phyloP scores from a whole-genome alignment of 768 basidiomycete genomes.

The Infundibulicybe gibba region DNA sequence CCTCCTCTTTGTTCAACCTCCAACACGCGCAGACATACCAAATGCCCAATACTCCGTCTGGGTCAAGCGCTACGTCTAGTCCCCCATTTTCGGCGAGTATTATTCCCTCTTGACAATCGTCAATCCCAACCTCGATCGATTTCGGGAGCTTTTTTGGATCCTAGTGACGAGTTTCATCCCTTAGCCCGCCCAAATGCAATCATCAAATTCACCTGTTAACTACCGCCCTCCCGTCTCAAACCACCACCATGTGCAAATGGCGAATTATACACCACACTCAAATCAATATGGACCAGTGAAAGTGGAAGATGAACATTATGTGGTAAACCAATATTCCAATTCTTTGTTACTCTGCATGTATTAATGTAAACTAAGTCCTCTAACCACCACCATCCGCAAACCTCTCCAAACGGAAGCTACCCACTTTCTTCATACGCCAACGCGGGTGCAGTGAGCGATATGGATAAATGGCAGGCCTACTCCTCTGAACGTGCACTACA shows the following conservation, averaged over 20 bases:
- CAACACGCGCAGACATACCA: constrained; percentile 53
- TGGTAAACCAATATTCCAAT: constrained; percentile 28
- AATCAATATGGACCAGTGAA: constrained; percentile 55
- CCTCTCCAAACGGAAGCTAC: constrained; percentile 29
- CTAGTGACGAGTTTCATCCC: constrained; percentile 49
- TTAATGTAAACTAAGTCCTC: constrained; percentile 13
- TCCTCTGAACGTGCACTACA: constrained; percentile 66
- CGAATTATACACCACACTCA: constrained; percentile 37
- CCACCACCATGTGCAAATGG: constrained; percentile 26
- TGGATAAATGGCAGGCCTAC: constrained; percentile 63
- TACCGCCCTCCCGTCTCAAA: constrained; percentile 42
- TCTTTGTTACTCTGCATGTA: constrained; percentile 2
- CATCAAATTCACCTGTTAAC: constrained; percentile 45
- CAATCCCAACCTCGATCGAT: constrained; percentile 21
- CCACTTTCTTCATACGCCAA: constrained; percentile 47
- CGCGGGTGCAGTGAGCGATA: constrained; percentile 35
- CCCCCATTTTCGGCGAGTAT: constrained; percentile 88
- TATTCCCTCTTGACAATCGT: constrained; percentile 31
- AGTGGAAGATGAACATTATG: constrained; percentile 63
- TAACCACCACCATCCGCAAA: constrained; percentile 30
- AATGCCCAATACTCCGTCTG: constrained; percentile 68
- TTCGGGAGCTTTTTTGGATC: constrained; percentile 37
- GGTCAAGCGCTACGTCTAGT: constrained; percentile 70
- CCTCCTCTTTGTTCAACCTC: constrained; percentile 47
- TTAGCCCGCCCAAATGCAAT: constrained; percentile 70